phyloP scores from a whole-genome alignment of 2,329 filamentous ascomycete genomes.

The Lachnellula cervina region DNA sequence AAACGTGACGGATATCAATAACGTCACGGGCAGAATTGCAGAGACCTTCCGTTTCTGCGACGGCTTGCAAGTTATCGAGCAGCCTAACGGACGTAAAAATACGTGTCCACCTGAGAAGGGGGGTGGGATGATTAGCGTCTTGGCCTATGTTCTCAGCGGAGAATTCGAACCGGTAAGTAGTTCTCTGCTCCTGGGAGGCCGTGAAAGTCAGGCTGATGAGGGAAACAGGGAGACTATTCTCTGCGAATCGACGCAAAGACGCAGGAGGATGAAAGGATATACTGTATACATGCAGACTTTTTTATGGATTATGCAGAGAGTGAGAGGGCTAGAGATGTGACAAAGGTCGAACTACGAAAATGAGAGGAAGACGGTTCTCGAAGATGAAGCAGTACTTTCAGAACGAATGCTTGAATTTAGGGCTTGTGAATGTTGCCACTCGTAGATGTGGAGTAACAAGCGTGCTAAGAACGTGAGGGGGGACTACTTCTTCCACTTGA shows the following conservation, averaged over 20 bases:
- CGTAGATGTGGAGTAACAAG: no score
- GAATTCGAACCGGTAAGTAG: background rate
- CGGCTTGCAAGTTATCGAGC: background rate
- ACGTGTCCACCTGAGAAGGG: constrained; percentile 4
- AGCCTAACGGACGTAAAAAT: background rate
- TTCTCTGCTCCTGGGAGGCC: no score
- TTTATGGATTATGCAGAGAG: background rate
- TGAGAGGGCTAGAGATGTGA: no score
- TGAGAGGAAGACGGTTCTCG: no score
- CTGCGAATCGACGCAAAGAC: constrained; percentile 4
- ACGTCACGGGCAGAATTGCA: background rate
- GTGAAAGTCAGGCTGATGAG: background rate
- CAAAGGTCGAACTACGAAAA: no score
- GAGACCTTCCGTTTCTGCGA: background rate
- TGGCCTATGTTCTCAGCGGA: background rate
- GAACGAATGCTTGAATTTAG: no score
- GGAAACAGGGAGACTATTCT: background rate
- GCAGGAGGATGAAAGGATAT: constrained; percentile 2
- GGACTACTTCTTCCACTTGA: no score
- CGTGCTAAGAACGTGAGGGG: no score
- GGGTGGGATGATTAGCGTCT: background rate
- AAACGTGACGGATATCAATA: background rate
- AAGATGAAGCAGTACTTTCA: no score
- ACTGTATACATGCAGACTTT: constrained; percentile 2
- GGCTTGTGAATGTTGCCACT: no score